Percentiles rank a stretch among this genome's conserved stretches.
phyloP scores from a whole-genome alignment of 148 eudicot species.

The Limonium bicolor region DNA sequence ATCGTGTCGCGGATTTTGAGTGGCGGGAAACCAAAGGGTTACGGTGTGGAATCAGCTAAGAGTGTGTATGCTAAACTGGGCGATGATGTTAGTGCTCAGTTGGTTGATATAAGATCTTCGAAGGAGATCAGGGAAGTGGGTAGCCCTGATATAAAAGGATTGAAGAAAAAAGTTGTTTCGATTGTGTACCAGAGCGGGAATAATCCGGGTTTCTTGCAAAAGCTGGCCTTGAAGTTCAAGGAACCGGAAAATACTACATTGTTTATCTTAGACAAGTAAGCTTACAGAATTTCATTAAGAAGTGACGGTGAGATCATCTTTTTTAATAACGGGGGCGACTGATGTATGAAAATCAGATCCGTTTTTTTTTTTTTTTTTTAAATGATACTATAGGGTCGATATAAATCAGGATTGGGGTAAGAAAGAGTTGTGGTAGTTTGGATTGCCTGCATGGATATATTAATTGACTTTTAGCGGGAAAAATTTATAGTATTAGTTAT shows the following conservation, averaged over 20 bases:
- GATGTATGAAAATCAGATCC: not conserved
- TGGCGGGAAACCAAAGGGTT: conserved; percentile 46
- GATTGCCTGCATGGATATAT: too few relatives aligned
- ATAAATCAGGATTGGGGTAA: too few relatives aligned
- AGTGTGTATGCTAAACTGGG: conserved; percentile 61
- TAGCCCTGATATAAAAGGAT: conserved; percentile 54
- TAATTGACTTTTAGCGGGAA: too few relatives aligned
- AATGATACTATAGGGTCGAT: too few relatives aligned
- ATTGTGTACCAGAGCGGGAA: conserved; percentile 60
- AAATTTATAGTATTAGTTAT: too few relatives aligned
- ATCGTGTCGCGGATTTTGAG: conserved; percentile 57
- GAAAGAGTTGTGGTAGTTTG: too few relatives aligned
- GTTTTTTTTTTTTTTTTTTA: too few relatives aligned
- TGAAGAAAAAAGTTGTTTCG: conserved; percentile 62
- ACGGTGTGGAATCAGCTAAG: conserved; percentile 75
- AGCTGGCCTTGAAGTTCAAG: conserved; percentile 70
- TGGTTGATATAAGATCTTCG: conserved; percentile 73
- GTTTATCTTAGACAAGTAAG: conserved; percentile 92
- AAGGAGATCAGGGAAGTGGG: conserved; percentile 51
- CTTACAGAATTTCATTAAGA: too few relatives aligned
- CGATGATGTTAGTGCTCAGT: conserved; percentile 49
- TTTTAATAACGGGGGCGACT: too few relatives aligned
- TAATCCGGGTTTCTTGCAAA: conserved; percentile 77
- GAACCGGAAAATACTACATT: conserved; percentile 84
- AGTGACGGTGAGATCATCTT: too few relatives aligned